These are phyloP conservation scores for Vicia villosa DNA, from an alignment of 306 rosid species.

Conservation along the genomic window DNA sequence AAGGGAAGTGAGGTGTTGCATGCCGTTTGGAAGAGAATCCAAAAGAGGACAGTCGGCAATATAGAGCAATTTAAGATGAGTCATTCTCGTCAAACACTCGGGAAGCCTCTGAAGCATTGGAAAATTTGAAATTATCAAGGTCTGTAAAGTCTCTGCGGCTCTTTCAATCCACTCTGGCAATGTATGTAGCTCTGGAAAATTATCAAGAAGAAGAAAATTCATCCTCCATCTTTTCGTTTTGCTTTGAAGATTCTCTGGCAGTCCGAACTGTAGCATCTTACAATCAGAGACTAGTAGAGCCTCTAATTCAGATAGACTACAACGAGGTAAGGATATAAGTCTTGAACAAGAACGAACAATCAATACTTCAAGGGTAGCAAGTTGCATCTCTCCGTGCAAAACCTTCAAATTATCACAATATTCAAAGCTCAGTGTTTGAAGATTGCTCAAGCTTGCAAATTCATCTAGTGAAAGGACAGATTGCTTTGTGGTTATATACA, in stretches of 20 bases:
- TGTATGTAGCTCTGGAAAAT: not conserved
- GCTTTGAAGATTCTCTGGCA: not conserved
- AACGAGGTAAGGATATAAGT: not conserved
- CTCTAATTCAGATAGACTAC: not conserved
- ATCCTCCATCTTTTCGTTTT: not conserved
- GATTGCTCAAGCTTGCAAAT: not conserved
- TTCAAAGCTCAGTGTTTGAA: not conserved
- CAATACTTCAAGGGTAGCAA: not conserved
- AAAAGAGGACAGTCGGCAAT: not conserved
- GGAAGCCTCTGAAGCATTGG: not conserved
- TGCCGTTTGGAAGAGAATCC: not conserved
- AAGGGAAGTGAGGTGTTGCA: not conserved
- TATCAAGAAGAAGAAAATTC: not conserved
- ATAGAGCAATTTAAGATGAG: not conserved
- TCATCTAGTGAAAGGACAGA: too few relatives aligned
- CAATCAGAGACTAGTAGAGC: not conserved
- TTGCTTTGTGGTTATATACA: not conserved
- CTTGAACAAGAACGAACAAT: not conserved
- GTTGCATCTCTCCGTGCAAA: not conserved
- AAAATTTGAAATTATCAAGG: not conserved
- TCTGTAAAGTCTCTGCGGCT: not conserved
- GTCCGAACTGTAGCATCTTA: not conserved
- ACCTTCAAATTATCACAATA: not conserved
- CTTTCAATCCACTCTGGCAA: slow-evolving; percentile 20
- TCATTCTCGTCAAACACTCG: not conserved